These are phyloP conservation scores for Erigeron canadensis DNA, from an alignment of 129 eudicot species.

Conservation along the genomic window DNA sequence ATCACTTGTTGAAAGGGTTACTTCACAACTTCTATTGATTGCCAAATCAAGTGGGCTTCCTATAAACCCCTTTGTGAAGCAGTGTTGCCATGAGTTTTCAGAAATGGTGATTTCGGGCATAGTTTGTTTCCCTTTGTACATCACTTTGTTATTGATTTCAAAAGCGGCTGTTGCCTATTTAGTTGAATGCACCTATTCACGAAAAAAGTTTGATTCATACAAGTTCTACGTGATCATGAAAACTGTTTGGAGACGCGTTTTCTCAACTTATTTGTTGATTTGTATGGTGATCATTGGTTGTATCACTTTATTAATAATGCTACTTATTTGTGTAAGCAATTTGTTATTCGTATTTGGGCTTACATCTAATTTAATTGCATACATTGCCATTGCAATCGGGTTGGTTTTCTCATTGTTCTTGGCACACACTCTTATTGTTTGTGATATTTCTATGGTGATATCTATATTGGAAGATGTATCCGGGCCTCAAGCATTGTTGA, in stretches of 20 bases:
- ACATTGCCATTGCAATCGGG: slow-evolving; percentile 46
- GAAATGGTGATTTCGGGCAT: slow-evolving; percentile 50
- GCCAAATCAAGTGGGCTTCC: slow-evolving; percentile 68
- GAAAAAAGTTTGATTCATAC: slow-evolving; percentile 44
- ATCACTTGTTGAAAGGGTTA: slow-evolving; percentile 45
- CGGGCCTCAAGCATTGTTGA: slow-evolving; percentile 69
- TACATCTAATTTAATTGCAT: slow-evolving; percentile 40
- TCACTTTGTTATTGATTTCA: slow-evolving; percentile 59
- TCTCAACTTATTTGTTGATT: slow-evolving; percentile 57
- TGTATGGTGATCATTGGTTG: slow-evolving; percentile 54
- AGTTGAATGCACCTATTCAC: slow-evolving; percentile 74
- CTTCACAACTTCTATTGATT: slow-evolving; percentile 44
- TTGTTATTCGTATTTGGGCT: slow-evolving; percentile 47
- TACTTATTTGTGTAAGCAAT: slow-evolving; percentile 48
- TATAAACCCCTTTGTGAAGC: slow-evolving; percentile 51
- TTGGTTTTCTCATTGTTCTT: slow-evolving; percentile 53
- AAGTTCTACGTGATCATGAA: slow-evolving; percentile 39
- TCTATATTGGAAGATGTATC: slow-evolving; percentile 78
- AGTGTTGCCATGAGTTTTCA: slow-evolving; percentile 58
- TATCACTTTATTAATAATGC: slow-evolving; percentile 49
- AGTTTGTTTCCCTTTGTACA: slow-evolving; percentile 60
- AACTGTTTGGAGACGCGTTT: slow-evolving; percentile 67
- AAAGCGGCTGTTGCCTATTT: slow-evolving; percentile 80
- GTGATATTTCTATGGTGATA: slow-evolving; percentile 69
- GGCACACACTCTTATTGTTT: slow-evolving; percentile 58